Evolutionary conservation across 78 protist genomes (phyloP), one percentile per base, ranked within the genome.

Genomic region (Fonticula alba): DNA sequence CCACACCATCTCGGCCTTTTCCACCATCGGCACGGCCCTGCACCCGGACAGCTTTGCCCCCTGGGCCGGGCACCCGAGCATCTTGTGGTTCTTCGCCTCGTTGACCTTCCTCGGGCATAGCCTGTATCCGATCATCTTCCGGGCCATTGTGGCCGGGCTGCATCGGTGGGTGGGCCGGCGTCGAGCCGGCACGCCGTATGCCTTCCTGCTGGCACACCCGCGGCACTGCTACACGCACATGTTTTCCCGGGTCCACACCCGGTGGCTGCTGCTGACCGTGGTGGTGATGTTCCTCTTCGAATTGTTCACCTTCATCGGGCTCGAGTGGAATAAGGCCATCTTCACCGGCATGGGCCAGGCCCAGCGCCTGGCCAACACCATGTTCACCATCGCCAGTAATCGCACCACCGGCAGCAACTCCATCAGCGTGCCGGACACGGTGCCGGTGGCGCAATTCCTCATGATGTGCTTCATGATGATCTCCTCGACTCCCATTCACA

Each of bases 381-480:
- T 43, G 27, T 62, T 62, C 67, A 2, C 1, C 37, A 15, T 22
- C 14, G 1, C 40, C 38, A 33, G 20, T 11, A 40, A 50, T 5
- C 40, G 67, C 24, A 62, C 67, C n/a, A 6, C 53, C 14, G 67
- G 67, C 55, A 14, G 36, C 53, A 62, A 43, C 67, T n/a, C 32
- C 6, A 4, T 62, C 27, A 53, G 40, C 52, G 5, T 40, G 49
- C 1, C 27, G 26, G 19, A 3, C 26, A 2, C 40, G 27, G 26
- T 40, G 22, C 5, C 10, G 14, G 67, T 50, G 29, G 2, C 24
- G 47, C 36, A 15, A 20, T 3, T 40, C 17, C 20, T 62, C 27
- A 1, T 24, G 13, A 10, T 43, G 10, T 3, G 1, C 11, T 24
- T 43, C 37, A 62, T 62, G 67, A 40, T 40, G 53, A 36, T 62